Evolutionary conservation across 345 rosid species (phyloP).

Genomic region (Arabidopsis thaliana): TAIR10.1 NC_003076.8:8381501-8382000

Average conservation of each 20-base stretch:
- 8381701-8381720: background rate
- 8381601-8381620: slow-evolving; percentile 16
- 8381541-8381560: background rate
- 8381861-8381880: background rate
- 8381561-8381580: background rate
- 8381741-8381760: too few relatives aligned
- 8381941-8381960: slow-evolving; percentile 60
- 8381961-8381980: slow-evolving; percentile 63
- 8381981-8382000: slow-evolving; percentile 91
- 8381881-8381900: background rate
- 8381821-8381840: too few relatives aligned
- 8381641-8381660: background rate
- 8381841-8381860: too few relatives aligned
- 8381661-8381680: background rate
- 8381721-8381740: too few relatives aligned
- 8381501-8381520: background rate
- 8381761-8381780: too few relatives aligned
- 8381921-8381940: slow-evolving; percentile 64
- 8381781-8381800: background rate
- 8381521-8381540: slow-evolving; percentile 8
- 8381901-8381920: too few relatives aligned
- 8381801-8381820: too few relatives aligned
- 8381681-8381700: background rate
- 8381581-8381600: background rate
- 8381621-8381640: slow-evolving; percentile 21